Conservation (phyloP, 768 basidiomycete species). For the Leccinum longicurvipes region DNA sequence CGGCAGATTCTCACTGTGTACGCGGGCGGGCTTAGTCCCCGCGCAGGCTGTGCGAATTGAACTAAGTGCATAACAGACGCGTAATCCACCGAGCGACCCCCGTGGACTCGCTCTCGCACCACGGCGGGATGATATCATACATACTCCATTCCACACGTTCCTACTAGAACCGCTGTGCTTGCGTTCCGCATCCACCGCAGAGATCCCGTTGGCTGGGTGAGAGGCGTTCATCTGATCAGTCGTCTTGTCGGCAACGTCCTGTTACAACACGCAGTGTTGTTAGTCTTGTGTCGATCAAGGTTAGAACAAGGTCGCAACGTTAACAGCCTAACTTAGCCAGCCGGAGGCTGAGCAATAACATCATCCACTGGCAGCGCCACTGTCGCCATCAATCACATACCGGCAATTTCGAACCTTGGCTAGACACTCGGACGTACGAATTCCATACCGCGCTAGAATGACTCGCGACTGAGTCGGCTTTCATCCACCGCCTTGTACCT, state of each 20-base stretch:
- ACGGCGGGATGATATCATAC: background rate
- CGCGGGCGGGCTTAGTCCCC: slow-evolving; percentile 21
- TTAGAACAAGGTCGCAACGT: slow-evolving; percentile 26
- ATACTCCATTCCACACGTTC: background rate
- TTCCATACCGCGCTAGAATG: background rate
- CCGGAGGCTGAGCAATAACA: slow-evolving; percentile 17
- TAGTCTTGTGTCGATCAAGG: background rate
- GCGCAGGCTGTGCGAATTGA: slow-evolving; percentile 19
- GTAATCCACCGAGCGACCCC: background rate
- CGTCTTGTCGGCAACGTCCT: slow-evolving; percentile 1
- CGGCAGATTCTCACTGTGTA: slow-evolving; percentile 22
- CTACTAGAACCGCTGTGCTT: background rate
- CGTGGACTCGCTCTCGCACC: background rate
- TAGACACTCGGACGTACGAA: background rate
- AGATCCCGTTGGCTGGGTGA: background rate
- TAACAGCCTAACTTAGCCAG: slow-evolving; percentile 21
- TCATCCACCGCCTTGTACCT: background rate
- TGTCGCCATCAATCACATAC: slow-evolving; percentile 23
- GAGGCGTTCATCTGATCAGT: slow-evolving; percentile 1
- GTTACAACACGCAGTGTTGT: slow-evolving; percentile 20
- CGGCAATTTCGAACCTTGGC: background rate
- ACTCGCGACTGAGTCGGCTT: background rate
- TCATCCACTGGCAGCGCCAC: slow-evolving; percentile 18
- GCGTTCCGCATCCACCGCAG: background rate
- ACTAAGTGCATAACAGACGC: background rate